Evolutionary conservation across 2,329 filamentous ascomycete species (phyloP).

Genomic region (Fusarium ambrosium): DNA sequence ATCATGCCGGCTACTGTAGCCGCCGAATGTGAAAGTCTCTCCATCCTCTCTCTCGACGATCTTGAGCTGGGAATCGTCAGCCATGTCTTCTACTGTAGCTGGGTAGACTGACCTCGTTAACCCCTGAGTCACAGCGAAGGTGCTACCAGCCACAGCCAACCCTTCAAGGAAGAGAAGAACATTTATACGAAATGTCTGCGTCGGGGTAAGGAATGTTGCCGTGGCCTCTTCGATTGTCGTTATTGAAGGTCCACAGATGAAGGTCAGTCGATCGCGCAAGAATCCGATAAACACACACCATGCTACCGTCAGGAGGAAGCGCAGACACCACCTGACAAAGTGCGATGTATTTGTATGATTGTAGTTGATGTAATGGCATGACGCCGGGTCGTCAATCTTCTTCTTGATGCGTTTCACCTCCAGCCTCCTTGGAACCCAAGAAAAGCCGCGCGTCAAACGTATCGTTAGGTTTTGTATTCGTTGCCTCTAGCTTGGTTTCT

Average conservation of each 20-base stretch:
- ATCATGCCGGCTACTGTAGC: conserved; percentile 40
- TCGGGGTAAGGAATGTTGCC: background rate
- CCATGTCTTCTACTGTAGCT: background rate
- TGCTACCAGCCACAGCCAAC: conserved; percentile 12
- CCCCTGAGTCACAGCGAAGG: conserved; percentile 42
- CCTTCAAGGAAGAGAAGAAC: conserved; percentile 24
- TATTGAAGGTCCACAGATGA: conserved; percentile 4
- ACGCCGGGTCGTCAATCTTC: conserved; percentile 35
- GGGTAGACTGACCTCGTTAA: conserved; percentile 29
- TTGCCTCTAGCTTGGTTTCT: background rate
- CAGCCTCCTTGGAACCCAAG: background rate
- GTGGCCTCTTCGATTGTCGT: background rate
- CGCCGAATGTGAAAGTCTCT: conserved; percentile 31
- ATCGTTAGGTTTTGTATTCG: background rate
- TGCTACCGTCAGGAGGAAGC: conserved; percentile 20
- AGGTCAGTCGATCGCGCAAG: conserved; percentile 17
- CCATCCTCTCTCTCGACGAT: conserved; percentile 41
- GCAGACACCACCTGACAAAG: background rate
- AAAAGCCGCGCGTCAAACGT: no score
- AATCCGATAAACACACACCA: conserved; percentile 24
- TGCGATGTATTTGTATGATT: background rate
- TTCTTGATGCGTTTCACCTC: conserved; percentile 25
- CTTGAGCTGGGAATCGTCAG: conserved; percentile 31
- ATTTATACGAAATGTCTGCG: background rate
- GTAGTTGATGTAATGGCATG: conserved; percentile 35